Percentiles rank a stretch among this genome's conserved stretches.
These are phyloP conservation scores for Coniochaeta sp. DNA, from an alignment of 2,329 filamentous ascomycete species.

Conservation along the genomic window DNA sequence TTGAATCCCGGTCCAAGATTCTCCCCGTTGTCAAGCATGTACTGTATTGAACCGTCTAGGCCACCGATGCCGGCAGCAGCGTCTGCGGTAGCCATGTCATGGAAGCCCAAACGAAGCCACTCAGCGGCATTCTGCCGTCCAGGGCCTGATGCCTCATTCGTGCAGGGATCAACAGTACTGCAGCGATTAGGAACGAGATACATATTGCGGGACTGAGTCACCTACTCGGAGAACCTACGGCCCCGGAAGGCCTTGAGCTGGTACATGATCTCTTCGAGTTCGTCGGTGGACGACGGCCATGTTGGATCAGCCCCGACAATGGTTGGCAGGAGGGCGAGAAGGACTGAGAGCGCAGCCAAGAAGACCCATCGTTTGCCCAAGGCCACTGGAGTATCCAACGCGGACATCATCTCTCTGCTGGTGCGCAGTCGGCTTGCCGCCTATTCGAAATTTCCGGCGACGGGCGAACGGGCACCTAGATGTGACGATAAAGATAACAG, in stretches of 20 bases:
- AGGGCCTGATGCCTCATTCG: conserved; percentile 13
- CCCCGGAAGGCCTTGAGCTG: conserved; percentile 44
- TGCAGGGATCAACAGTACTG: not conserved
- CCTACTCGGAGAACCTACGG: conserved; percentile 39
- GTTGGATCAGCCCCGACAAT: conserved; percentile 36
- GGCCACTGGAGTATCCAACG: not conserved
- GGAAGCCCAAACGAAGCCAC: conserved; percentile 51
- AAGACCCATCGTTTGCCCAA: not conserved
- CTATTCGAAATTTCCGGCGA: not conserved
- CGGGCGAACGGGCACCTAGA: not conserved
- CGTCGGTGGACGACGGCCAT: conserved; percentile 50
- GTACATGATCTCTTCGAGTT: conserved; percentile 55
- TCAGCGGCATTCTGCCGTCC: conserved; percentile 47
- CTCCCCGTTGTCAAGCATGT: conserved; percentile 42
- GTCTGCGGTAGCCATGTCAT: conserved; percentile 50
- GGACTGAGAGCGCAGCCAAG: not conserved
- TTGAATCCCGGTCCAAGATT: conserved; percentile 46
- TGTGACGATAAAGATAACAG: not conserved
- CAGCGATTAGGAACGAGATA: not conserved
- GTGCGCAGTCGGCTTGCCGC: not conserved
- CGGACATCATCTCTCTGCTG: not conserved
- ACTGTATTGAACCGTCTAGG: conserved; percentile 49
- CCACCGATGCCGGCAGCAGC: conserved; percentile 38
- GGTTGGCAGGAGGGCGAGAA: not conserved
- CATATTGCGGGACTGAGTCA: not conserved